Base-by-base conservation (phyloP, 495 filamentous ascomycete species). In the Eremomyces bilateralis region DNA sequence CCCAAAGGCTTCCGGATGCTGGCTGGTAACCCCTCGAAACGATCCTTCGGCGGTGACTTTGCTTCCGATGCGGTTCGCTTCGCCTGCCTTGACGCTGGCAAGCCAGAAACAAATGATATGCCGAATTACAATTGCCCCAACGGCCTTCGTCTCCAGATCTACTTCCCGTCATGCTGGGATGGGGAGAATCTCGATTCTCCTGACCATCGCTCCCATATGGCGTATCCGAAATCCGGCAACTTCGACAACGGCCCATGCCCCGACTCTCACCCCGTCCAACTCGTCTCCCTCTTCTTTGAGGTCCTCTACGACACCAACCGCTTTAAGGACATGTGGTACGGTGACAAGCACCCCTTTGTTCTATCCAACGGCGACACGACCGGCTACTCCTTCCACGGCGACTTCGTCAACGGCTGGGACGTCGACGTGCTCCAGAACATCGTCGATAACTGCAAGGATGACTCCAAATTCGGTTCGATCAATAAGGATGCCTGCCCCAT, bases 391-490 rank as follows among this genome's bases (percentile, higher is more conserved):
- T 63, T 65, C 32, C 76, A 80, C 52, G 73, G 63, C 21, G 75
- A 80, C 52, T 80, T 80, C 52, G 55, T 81, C 29, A 66, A 76
- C 31, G 77, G 73, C 20, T 83, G 77, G 77, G 66, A 81, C 40
- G 49, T 59, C 33, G 40, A 53, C 3, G 56, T 62, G 34, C 65
- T 81, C 15, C 63, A 77, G 47, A 55, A 60, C 21, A 70, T 69
- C 39, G 59, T 76, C 39, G 50, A 72, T 31, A 56, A 49, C 17
- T 81, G 76, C 59, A 64, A 60, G 34, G 57, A 54, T 39, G 30
- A 43, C 3, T 6, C 24, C 13, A 13, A 6, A 8, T 27, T 27
- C 24, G 24, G 24, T 13, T 27, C 24, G 13, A 27, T 13, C 8
- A 13, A 6, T 13, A 27, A 27, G 24, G 13, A 13, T 13, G 24